Evolutionary conservation across 2,329 filamentous ascomycete genomes (phyloP).

Genomic region (Colletotrichum filicis): DNA sequence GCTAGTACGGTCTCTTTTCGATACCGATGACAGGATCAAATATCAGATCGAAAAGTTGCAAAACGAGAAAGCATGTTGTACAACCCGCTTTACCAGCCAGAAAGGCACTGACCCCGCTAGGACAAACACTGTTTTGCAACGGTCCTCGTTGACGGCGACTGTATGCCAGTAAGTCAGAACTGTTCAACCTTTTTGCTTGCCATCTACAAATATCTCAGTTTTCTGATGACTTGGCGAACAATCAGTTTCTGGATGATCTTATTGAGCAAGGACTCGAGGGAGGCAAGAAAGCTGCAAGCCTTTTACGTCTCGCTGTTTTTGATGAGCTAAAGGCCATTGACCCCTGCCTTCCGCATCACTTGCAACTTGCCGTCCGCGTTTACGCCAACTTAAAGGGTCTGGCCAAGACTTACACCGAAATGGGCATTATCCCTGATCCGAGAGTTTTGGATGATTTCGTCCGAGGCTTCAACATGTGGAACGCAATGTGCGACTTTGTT

Average conservation of each 20-base stretch:
- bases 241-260: constrained; percentile 47
- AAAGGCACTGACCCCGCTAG: constrained; percentile 18
- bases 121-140: constrained; percentile 42
- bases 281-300: constrained; percentile 42
- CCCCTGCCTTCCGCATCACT: constrained; percentile 37
- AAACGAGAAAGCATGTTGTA: not conserved
- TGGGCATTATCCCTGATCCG: constrained; percentile 39
- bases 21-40: not conserved
- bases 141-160: constrained; percentile 51
- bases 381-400: constrained; percentile 52
- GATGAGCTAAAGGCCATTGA: constrained; percentile 38
- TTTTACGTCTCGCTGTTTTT: constrained; percentile 41
- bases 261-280: constrained; percentile 43
- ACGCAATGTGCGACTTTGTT: constrained; percentile 49
- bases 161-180: constrained; percentile 46
- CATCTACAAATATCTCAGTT: not conserved
- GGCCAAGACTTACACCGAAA: constrained; percentile 45
- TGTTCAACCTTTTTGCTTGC: not conserved
- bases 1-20: not conserved
- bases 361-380: constrained; percentile 46
- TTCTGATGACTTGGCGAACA: not conserved
- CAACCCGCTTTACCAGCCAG: not conserved
- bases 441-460: constrained; percentile 47
- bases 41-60: not conserved
- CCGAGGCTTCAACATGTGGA: constrained; percentile 53